phyloP scores from a whole-genome alignment of 805 yeast species.

The Ogataea nitratoaversa region DNA sequence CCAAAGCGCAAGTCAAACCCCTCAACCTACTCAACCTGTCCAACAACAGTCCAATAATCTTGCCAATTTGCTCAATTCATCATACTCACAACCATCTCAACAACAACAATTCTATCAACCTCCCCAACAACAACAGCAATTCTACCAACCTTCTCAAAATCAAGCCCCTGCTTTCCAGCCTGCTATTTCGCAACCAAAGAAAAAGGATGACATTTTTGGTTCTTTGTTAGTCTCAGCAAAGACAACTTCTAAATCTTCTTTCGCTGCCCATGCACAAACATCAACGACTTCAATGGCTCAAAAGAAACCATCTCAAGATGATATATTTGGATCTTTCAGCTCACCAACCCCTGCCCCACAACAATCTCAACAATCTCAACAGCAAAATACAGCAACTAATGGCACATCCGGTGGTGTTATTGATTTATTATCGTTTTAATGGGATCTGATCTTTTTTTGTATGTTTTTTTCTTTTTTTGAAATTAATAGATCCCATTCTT shows the following conservation, averaged over 20 bases:
- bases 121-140: slow-evolving; percentile 10
- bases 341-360: slow-evolving; percentile 8
- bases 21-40: slow-evolving; percentile 28
- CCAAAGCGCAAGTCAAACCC: slow-evolving; percentile 61
- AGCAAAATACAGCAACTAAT: slow-evolving; percentile 5
- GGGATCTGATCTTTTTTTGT: too few species aligned
- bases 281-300: slow-evolving; percentile 3
- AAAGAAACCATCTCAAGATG: slow-evolving; percentile 5
- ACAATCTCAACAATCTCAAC: slow-evolving; percentile 1
- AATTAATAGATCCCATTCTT: too few species aligned
- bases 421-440: slow-evolving; percentile 45
- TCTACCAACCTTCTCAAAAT: slow-evolving; percentile 11
- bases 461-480: too few species aligned
- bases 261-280: slow-evolving; percentile 13
- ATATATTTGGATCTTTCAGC: slow-evolving; percentile 12
- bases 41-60: slow-evolving; percentile 26
- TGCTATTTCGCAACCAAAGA: slow-evolving; percentile 36
- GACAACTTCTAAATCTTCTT: slow-evolving; percentile 32
- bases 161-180: slow-evolving; percentile 33
- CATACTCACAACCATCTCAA: slow-evolving; percentile 21
- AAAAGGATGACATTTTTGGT: slow-evolving; percentile 65
- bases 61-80: slow-evolving; percentile 29
- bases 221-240: slow-evolving; percentile 66
- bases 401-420: slow-evolving; percentile 34
- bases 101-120: slow-evolving; percentile 19